Evolutionary conservation across 2,329 filamentous ascomycete species (phyloP).

Genomic region (Rutstroemia sp.): DNA sequence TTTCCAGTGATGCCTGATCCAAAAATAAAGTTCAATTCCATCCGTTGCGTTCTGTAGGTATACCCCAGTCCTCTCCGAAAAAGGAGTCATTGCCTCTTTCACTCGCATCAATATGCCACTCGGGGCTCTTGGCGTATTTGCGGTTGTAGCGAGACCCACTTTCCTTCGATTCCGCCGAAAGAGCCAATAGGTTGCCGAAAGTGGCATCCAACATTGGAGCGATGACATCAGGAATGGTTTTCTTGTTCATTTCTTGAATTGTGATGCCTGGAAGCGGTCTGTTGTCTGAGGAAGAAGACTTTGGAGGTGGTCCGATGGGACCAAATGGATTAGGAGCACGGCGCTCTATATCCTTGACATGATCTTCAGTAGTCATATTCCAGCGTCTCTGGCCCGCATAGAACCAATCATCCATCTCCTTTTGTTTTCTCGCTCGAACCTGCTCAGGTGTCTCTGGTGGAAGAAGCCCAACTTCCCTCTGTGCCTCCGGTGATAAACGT

Average conservation of each 20-base stretch:
- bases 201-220: constrained; percentile 21
- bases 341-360: constrained; percentile 17
- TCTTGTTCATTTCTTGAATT: constrained; percentile 20
- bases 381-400: constrained; percentile 25
- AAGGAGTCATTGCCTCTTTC: constrained; percentile 21
- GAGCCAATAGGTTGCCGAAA: constrained; percentile 23
- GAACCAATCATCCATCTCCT: constrained; percentile 23
- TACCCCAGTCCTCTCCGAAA: constrained; percentile 28
- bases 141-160: constrained; percentile 15
- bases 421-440: constrained; percentile 10
- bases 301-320: constrained; percentile 16
- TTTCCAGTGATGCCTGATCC: too few relatives aligned
- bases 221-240: constrained; percentile 16
- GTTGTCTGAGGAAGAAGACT: constrained; percentile 8
- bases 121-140: constrained; percentile 16
- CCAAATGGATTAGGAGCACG: constrained; percentile 11
- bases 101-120: constrained; percentile 21
- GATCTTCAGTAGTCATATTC: constrained; percentile 21
- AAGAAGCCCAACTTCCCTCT: constrained; percentile 11
- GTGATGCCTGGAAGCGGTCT: constrained; percentile 13
- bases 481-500: constrained; percentile 13
- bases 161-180: constrained; percentile 16
- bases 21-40: not conserved
- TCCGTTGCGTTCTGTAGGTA: not conserved
- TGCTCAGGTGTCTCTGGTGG: not conserved